phyloP scores from a whole-genome alignment of 768 basidiomycete species.

The Lanmaoa pseudosensibilis region DNA sequence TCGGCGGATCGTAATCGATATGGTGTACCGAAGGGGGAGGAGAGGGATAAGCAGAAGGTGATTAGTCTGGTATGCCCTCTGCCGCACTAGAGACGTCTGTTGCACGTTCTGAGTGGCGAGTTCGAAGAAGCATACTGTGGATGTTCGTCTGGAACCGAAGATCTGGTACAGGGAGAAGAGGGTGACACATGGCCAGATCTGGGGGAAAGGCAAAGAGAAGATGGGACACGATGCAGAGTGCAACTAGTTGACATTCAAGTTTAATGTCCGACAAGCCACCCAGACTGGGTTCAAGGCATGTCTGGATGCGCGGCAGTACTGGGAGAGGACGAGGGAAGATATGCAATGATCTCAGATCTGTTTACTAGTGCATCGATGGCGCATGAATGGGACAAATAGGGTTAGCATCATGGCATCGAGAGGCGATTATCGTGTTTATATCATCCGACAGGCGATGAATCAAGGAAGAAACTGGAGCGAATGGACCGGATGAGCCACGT shows the following conservation, averaged over 20 bases:
- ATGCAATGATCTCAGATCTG: no score
- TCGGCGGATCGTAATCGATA: slow-evolving; percentile 26
- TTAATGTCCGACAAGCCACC: slow-evolving; percentile 26
- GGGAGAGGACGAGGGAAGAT: neutral
- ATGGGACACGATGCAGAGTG: slow-evolving; percentile 12
- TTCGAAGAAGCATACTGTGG: slow-evolving; percentile 11
- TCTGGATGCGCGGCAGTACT: neutral
- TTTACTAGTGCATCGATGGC: neutral
- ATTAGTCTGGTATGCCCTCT: slow-evolving; percentile 21
- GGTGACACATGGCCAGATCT: slow-evolving; percentile 15
- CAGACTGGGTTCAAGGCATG: neutral
- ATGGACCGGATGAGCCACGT: no score
- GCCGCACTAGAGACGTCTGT: slow-evolving; percentile 15
- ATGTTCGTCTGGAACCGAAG: slow-evolving; percentile 12
- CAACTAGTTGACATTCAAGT: slow-evolving; percentile 5
- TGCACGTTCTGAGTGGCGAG: slow-evolving; percentile 7
- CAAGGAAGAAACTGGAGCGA: neutral
- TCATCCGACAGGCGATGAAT: neutral
- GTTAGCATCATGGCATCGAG: no score
- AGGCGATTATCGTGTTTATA: no score
- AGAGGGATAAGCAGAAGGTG: neutral
- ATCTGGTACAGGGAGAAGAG: slow-evolving; percentile 14
- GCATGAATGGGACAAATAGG: neutral
- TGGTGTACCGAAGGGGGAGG: slow-evolving; percentile 2
- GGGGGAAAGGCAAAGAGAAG: neutral